Evolutionary conservation across 2,329 filamentous ascomycete species (phyloP).

Genomic region (Nemania sp.): DNA sequence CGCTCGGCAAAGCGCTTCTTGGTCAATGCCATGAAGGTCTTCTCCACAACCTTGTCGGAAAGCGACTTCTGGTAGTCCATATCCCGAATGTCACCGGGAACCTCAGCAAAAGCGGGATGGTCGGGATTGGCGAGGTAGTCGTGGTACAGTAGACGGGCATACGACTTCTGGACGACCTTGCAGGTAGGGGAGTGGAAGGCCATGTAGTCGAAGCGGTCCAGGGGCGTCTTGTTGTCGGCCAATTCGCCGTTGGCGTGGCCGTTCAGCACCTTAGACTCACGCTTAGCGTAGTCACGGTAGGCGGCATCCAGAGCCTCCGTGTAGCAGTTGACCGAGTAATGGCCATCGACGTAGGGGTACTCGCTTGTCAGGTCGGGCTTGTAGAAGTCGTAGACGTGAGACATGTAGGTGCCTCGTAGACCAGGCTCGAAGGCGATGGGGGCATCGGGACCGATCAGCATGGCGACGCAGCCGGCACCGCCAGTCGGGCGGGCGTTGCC

Average conservation of each 20-base stretch:
- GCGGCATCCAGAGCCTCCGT: constrained; percentile 78
- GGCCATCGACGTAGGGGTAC: constrained; percentile 83
- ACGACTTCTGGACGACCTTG: constrained; percentile 87
- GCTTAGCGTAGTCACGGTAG: constrained; percentile 79
- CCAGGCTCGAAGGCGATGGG: constrained; percentile 78
- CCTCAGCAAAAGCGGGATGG: constrained; percentile 70
- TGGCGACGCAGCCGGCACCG: constrained; percentile 77
- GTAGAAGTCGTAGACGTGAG: constrained; percentile 88
- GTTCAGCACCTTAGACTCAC: constrained; percentile 65
- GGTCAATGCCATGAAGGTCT: constrained; percentile 81
- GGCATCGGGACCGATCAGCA: constrained; percentile 78
- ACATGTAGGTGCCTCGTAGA: constrained; percentile 78
- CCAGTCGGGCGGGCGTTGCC: constrained; percentile 80
- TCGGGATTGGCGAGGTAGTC: constrained; percentile 77
- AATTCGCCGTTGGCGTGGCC: constrained; percentile 55
- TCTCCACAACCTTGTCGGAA: constrained; percentile 81
- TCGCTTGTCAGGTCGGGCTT: constrained; percentile 87
- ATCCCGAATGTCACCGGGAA: constrained; percentile 75
- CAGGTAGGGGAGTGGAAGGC: constrained; percentile 84
- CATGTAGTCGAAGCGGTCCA: constrained; percentile 85
- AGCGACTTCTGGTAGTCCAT: constrained; percentile 80
- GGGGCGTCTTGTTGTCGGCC: constrained; percentile 58
- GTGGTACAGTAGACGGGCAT: constrained; percentile 82
- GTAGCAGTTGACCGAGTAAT: constrained; percentile 83
- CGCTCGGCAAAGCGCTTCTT: constrained; percentile 85